Base-by-base conservation (phyloP, 208 protist species). In the Vickermania ingenoplastis region DNA sequence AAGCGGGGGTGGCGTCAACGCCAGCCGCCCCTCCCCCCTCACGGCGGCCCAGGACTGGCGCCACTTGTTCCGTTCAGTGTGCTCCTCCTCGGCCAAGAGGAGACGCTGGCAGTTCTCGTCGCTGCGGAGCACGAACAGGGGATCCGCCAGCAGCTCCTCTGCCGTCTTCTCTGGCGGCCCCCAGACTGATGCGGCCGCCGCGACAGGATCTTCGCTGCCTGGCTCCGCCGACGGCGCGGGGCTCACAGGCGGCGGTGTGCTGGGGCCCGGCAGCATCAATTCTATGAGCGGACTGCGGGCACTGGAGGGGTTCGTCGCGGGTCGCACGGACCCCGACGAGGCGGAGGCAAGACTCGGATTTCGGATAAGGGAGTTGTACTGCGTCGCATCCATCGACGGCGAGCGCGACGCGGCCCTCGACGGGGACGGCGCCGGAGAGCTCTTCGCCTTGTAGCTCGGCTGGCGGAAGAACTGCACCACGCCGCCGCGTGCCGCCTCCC, bases 41-140 rank as follows among this genome's bases (percentile, higher is more conserved):
- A 45, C 11, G 11, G 36, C 36, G 36, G 17, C 11, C 7, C 41
- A 41, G 27, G 55, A 21, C 26, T 60, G 48, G 13, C 50, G 3
- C 23, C 66, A 31, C 26, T 31, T 27, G 2, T 62, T 59, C 3
- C 69, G 50, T 31, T 52, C 41, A 2, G 65, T 75, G 64, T 86
- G 82, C 67, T 91, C 84, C 51, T 76, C 66, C 61, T 91, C 76
- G 23, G 50, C 27, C 30, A 91, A 51, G n/a, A 81, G 54, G 30
- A 91, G 65, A 1, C 84, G 78, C 56, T 79, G 69, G 63, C 75
- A 82, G 73, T 92, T 89, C 58, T 92, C 85, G 52, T 89, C 85
- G 64, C 81, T 76, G 22, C 75, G 31, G 50, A 92, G 69, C 11
- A 70, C 41, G 53, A 86, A 89, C 36, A 87, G 36, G 0, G 85